A percentile compares a stretch with the other conserved stretches of the same genome.
phyloP scores from a whole-genome alignment of 768 basidiomycete species.

The Cystobasidium ongulense region DNA sequence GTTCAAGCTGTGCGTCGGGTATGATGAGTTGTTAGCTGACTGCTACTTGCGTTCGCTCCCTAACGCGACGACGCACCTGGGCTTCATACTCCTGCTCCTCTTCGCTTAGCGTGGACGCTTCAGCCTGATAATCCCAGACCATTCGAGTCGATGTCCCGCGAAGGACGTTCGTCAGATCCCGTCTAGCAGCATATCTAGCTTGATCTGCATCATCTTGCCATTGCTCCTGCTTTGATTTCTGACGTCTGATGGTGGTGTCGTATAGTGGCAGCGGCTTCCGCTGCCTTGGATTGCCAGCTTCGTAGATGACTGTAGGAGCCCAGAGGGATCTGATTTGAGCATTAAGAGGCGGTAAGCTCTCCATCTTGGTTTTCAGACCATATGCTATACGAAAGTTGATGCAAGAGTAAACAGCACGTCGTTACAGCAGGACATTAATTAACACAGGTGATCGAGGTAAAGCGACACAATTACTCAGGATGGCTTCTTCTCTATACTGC shows the following conservation, averaged over 20 bases:
- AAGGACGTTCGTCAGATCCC: slow-evolving; percentile 11
- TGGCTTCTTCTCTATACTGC: too few species aligned
- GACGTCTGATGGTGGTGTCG: not conserved
- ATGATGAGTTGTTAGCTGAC: not conserved
- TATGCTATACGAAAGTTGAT: not conserved
- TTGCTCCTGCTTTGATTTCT: not conserved
- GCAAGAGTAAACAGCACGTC: not conserved
- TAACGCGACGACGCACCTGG: not conserved
- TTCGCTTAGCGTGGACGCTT: slow-evolving; percentile 16
- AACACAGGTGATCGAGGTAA: too few species aligned
- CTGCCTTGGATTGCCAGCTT: slow-evolving; percentile 16
- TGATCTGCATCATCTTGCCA: not conserved
- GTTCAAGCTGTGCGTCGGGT: not conserved
- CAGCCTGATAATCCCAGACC: slow-evolving; percentile 27
- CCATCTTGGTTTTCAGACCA: not conserved
- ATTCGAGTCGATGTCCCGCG: slow-evolving; percentile 3
- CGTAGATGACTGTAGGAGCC: slow-evolving; percentile 6
- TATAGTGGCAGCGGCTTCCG: slow-evolving; percentile 3
- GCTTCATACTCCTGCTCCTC: slow-evolving; percentile 24
- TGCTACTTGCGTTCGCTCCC: not conserved
- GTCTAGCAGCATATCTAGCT: slow-evolving; percentile 5
- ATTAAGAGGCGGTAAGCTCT: slow-evolving; percentile 3
- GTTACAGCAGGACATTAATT: too few species aligned
- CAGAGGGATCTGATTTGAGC: not conserved
- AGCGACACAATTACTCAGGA: too few species aligned